A percentile compares a stretch with the other conserved stretches of the same genome.
These are phyloP conservation scores for Acephala macrosclerotiorum DNA, from an alignment of 2,329 filamentous ascomycete genomes.

Conservation along the genomic window DNA sequence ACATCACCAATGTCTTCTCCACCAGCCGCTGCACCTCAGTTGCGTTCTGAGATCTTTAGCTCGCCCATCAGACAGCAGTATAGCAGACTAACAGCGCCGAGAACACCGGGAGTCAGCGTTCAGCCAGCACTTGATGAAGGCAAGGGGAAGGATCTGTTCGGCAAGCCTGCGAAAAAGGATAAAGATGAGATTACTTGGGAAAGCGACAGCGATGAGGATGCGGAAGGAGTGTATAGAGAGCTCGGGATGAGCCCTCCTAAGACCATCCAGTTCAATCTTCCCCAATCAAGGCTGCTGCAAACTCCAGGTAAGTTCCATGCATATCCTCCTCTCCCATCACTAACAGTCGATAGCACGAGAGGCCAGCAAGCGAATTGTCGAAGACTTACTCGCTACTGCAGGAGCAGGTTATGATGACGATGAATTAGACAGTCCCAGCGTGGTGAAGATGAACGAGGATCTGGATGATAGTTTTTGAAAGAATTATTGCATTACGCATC, in stretches of 20 bases:
- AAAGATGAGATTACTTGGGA: conserved; percentile 74
- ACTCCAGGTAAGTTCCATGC: conserved; percentile 69
- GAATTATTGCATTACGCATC: conserved; percentile 1
- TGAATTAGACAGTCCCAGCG: conserved; percentile 63
- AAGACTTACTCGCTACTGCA: conserved; percentile 79
- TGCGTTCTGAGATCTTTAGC: conserved; percentile 86
- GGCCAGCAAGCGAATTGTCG: conserved; percentile 81
- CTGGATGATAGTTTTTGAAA: conserved; percentile 62
- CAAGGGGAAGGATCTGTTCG: conserved; percentile 56
- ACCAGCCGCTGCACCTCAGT: conserved; percentile 79
- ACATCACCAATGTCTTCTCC: conserved; percentile 68
- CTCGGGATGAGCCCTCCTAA: conserved; percentile 89
- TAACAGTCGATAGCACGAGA: conserved; percentile 65
- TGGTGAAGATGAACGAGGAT: conserved; percentile 70
- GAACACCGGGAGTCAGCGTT: conserved; percentile 86
- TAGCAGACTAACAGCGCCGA: conserved; percentile 52
- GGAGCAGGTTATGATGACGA: conserved; percentile 70
- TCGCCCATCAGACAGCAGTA: conserved; percentile 65
- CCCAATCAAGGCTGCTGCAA: conserved; percentile 78
- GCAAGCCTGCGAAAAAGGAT: conserved; percentile 35
- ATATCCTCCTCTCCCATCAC: neutral
- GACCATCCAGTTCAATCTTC: conserved; percentile 86
- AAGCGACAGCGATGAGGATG: conserved; percentile 67
- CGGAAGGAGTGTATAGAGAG: conserved; percentile 63
- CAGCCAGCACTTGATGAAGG: conserved; percentile 70